Conservation (phyloP, 805 yeast genomes). For the Candida cerambycidarum region DNA sequence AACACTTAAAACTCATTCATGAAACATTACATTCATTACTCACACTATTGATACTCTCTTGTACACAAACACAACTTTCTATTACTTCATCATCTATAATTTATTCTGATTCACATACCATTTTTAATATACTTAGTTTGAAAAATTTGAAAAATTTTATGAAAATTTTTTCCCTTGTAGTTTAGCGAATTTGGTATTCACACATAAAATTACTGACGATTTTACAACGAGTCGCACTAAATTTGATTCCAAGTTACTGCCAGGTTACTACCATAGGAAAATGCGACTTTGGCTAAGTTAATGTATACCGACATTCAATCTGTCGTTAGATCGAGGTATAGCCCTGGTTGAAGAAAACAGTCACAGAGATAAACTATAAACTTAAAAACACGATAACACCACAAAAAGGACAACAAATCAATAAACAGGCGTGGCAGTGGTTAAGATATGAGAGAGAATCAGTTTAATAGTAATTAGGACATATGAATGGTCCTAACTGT, state of each 20-base stretch:
- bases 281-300: conserved; percentile 1
- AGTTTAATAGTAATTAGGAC: too few relatives aligned
- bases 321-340: background rate
- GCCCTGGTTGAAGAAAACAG: background rate
- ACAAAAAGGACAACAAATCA: background rate
- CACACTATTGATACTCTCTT: too few relatives aligned
- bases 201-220: background rate
- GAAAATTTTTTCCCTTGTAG: conserved; percentile 3
- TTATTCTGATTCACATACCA: conserved; percentile 1
- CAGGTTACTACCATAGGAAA: background rate
- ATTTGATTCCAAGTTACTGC: background rate
- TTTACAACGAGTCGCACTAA: background rate
- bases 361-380: background rate
- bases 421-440: too few relatives aligned
- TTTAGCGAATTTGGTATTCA: conserved; percentile 2
- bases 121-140: conserved; percentile 4
- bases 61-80: too few relatives aligned
- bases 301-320: background rate
- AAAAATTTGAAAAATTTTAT: conserved; percentile 7
- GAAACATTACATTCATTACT: too few relatives aligned
- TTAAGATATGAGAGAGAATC: too few relatives aligned
- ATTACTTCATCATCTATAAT: background rate
- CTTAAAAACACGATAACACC: background rate
- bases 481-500: too few relatives aligned
- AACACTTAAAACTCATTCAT: too few relatives aligned